Evolutionary conservation across 2,329 filamentous ascomycete species (phyloP).

Genomic region (Aplosporella prunicola): DNA sequence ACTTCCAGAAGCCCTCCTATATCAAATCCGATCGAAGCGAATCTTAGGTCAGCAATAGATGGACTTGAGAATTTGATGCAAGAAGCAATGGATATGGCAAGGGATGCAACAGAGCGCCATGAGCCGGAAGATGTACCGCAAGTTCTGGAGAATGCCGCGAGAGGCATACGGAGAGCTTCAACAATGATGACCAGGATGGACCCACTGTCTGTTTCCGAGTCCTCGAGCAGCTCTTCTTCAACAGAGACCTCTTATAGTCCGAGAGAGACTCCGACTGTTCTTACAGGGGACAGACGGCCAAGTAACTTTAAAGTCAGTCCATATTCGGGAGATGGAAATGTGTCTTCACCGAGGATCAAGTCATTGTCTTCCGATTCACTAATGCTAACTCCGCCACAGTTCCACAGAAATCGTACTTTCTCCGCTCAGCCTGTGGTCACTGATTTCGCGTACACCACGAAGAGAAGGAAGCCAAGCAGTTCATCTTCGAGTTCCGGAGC

Average conservation of each 20-base stretch:
- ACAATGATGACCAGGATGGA: conserved; percentile 11
- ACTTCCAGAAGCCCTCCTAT: too few species aligned
- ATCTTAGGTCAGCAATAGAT: conserved; percentile 28
- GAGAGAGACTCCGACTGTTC: not conserved
- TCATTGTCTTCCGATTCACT: conserved; percentile 11
- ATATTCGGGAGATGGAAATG: not conserved
- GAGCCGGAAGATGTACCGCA: conserved; percentile 29
- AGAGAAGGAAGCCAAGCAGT: conserved; percentile 1
- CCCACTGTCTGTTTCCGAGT: conserved; percentile 11
- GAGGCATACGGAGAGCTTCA: conserved; percentile 25
- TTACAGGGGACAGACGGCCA: not conserved
- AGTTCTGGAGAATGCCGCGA: conserved; percentile 31
- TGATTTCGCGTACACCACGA: conserved; percentile 24
- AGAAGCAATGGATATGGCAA: conserved; percentile 30
- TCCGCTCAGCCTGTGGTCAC: too few species aligned
- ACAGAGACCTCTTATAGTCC: not conserved
- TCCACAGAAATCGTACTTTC: conserved; percentile 10
- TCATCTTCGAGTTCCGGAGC: conserved; percentile 12
- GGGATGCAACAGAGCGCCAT: conserved; percentile 22
- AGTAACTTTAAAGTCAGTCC: not conserved
- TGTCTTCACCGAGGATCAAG: not conserved
- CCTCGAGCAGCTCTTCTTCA: not conserved
- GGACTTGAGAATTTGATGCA: conserved; percentile 35
- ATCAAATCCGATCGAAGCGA: too few species aligned
- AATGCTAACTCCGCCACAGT: conserved; percentile 2